Evolutionary conservation across 305 asterid genomes (phyloP).

Genomic region (Withania somnifera): DNA sequence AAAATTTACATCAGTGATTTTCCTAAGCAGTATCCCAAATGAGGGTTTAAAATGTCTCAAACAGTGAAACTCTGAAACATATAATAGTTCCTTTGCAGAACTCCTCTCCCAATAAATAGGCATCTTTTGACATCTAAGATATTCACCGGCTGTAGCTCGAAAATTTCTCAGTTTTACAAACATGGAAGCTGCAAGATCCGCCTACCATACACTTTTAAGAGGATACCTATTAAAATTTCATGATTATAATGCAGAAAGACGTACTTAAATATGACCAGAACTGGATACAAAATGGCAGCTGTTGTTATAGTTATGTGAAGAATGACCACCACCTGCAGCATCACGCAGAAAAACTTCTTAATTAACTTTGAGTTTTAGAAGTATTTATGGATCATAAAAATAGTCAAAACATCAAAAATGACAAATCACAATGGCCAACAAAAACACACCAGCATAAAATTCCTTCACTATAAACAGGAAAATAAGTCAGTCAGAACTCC

Average conservation of each 20-base stretch:
- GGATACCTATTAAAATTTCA: background rate
- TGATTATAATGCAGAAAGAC: constrained; percentile 15
- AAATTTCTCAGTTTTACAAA: background rate
- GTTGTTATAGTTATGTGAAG: constrained; percentile 61
- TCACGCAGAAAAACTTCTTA: background rate
- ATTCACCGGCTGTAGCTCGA: background rate
- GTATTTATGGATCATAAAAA: background rate
- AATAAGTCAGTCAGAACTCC: background rate
- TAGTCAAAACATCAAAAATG: background rate
- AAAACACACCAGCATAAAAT: background rate
- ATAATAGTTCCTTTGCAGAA: background rate
- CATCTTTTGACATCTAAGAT: background rate
- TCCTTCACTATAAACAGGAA: background rate
- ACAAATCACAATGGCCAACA: background rate
- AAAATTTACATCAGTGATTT: background rate
- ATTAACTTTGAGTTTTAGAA: background rate
- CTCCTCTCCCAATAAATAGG: background rate
- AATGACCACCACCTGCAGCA: constrained; percentile 61
- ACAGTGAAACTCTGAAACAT: background rate
- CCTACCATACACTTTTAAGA: background rate
- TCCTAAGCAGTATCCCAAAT: background rate
- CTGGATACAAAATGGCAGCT: constrained; percentile 59
- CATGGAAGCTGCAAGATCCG: background rate
- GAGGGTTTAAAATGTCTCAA: background rate
- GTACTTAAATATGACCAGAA: constrained; percentile 81